These are phyloP conservation scores for Metschnikowia chrysomelidarum DNA, from an alignment of 805 yeast species.

Conservation along the genomic window DNA sequence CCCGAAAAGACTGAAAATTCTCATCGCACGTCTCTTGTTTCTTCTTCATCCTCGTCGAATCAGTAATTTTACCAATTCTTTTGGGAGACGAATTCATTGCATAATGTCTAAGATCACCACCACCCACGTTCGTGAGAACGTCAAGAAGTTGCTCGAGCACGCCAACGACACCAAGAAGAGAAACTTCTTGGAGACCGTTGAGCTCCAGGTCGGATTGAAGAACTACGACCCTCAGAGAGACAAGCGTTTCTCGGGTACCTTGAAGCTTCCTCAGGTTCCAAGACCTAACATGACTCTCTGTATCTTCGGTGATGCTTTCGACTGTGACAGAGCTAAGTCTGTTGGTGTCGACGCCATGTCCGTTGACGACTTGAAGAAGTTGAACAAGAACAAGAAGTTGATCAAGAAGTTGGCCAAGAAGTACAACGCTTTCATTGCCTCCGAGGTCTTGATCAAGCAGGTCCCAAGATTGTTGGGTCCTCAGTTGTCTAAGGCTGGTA, in stretches of 20 bases:
- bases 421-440: slow-evolving; percentile 99
- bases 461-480: slow-evolving; percentile 99
- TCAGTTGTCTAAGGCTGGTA: slow-evolving; percentile 99
- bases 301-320: slow-evolving; percentile 99
- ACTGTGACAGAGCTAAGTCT: slow-evolving; percentile 99
- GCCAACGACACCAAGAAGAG: slow-evolving; percentile 98
- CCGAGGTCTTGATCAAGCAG: slow-evolving; percentile 98
- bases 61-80: slow-evolving; percentile 44
- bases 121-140: slow-evolving; percentile 95
- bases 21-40: slow-evolving; percentile 1
- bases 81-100: slow-evolving; percentile 70
- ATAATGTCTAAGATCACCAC: slow-evolving; percentile 86
- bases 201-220: slow-evolving; percentile 99
- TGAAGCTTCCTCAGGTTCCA: slow-evolving; percentile 97
- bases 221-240: slow-evolving; percentile 99
- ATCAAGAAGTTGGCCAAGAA: slow-evolving; percentile 99
- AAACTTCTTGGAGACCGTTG: slow-evolving; percentile 99
- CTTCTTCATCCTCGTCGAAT: slow-evolving; percentile 54
- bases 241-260: slow-evolving; percentile 99
- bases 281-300: slow-evolving; percentile 99
- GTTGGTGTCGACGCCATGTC: slow-evolving; percentile 99
- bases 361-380: slow-evolving; percentile 98
- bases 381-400: slow-evolving; percentile 99
- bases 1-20: slow-evolving; percentile 5
- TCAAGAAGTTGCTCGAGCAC: slow-evolving; percentile 83